These are phyloP conservation scores for Pycnococcus provasolii DNA, from an alignment of 139 green algal species.

Conservation along the genomic window DNA sequence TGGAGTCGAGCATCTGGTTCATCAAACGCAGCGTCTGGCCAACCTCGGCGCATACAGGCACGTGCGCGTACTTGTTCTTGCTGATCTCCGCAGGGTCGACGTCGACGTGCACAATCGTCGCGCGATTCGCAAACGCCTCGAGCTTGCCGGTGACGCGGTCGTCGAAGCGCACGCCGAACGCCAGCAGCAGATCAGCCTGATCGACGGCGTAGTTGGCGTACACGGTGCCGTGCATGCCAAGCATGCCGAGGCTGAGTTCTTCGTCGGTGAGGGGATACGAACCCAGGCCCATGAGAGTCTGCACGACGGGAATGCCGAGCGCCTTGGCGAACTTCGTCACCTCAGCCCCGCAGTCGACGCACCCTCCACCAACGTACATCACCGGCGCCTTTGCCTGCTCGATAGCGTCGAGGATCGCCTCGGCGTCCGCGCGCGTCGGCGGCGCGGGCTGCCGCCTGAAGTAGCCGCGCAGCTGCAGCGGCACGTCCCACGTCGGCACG, in stretches of 20 bases:
- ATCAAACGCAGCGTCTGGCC: conserved; percentile 40
- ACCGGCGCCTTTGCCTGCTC: conserved; percentile 48
- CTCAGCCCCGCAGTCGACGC: conserved; percentile 63
- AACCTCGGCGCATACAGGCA: conserved; percentile 72
- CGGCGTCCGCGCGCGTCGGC: conserved; percentile 5
- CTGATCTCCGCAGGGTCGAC: conserved; percentile 96
- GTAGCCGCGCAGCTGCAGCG: conserved; percentile 78
- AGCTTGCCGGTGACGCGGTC: conserved; percentile 98
- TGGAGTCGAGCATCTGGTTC: conserved; percentile 39
- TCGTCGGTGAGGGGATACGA: conserved; percentile 44
- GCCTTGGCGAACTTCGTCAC: conserved; percentile 63
- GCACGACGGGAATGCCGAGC: conserved; percentile 73
- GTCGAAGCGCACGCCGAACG: conserved; percentile 96
- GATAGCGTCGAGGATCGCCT: conserved; percentile 33
- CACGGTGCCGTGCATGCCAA: conserved; percentile 98
- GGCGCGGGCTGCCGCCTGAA: conserved; percentile 64
- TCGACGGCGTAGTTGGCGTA: conserved; percentile 94
- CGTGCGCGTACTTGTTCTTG: conserved; percentile 97
- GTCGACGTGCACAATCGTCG: conserved; percentile 95
- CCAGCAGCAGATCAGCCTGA: conserved; percentile 80
- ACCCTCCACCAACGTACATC: conserved; percentile 83
- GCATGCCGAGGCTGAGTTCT: conserved; percentile 54
- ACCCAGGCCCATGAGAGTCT: conserved; percentile 94
- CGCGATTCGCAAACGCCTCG: conserved; percentile 77
- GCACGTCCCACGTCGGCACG: conserved; percentile 74